These are phyloP conservation scores for Musa beccarii DNA, from an alignment of 176 grass and related monocot species.

Conservation along the genomic window DNA sequence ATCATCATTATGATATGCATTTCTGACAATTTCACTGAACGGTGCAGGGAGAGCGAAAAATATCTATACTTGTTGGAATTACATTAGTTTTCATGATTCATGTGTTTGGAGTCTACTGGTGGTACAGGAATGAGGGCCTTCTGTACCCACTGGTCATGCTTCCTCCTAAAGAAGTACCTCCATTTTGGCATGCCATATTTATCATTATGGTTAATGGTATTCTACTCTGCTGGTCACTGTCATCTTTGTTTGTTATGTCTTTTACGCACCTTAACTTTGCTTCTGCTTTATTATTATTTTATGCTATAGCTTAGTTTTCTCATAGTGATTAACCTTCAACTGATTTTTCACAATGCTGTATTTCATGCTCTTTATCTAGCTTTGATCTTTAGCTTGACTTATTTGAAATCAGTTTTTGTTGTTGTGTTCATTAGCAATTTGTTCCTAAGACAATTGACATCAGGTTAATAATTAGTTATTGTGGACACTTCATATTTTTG, in stretches of 20 bases:
- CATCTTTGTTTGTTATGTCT: conserved; percentile 20
- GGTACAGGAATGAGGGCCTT: conserved; percentile 85
- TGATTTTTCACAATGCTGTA: neutral
- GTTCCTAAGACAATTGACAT: too few species aligned
- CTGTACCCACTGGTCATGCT: conserved; percentile 86
- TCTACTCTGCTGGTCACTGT: neutral
- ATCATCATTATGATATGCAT: neutral
- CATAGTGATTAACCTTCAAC: neutral
- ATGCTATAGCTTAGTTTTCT: neutral
- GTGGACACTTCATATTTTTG: too few species aligned
- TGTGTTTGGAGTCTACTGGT: conserved; percentile 93
- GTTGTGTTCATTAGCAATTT: too few species aligned
- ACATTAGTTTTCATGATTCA: conserved; percentile 72
- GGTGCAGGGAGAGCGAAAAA: conserved; percentile 81
- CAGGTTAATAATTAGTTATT: too few species aligned
- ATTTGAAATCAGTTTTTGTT: too few species aligned
- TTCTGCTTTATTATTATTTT: neutral
- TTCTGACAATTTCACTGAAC: conserved; percentile 7
- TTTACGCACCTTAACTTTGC: neutral
- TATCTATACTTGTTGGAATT: conserved; percentile 66
- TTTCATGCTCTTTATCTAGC: neutral
- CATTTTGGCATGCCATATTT: conserved; percentile 97
- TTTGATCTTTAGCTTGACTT: too few species aligned
- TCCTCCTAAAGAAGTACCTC: conserved; percentile 88
- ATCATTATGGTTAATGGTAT: conserved; percentile 99